A percentile compares a stretch with the other conserved stretches of the same genome.
Evolutionary conservation across 768 basidiomycete genomes (phyloP).

Genomic region (Mycena rebaudengoi): DNA sequence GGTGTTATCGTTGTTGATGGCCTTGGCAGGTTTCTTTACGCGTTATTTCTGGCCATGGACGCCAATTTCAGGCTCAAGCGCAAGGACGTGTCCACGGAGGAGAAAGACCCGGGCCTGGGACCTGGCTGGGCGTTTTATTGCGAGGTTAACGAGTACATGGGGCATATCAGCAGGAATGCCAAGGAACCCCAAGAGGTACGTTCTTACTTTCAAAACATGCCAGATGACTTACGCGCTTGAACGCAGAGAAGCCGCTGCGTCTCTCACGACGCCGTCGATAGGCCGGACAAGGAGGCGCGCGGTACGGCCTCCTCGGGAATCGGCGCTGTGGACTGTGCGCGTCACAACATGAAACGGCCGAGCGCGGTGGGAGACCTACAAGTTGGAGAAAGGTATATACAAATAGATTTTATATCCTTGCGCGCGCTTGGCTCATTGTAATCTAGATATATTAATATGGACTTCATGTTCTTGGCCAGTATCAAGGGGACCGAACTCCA

Average conservation of each 20-base stretch:
- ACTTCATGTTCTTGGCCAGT: slow-evolving; percentile 35
- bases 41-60: slow-evolving; percentile 27
- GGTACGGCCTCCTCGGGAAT: slow-evolving; percentile 27
- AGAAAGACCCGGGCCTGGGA: slow-evolving; percentile 35
- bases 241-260: slow-evolving; percentile 11
- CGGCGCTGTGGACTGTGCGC: slow-evolving; percentile 26
- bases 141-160: slow-evolving; percentile 27
- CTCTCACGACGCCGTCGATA: not conserved
- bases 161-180: not conserved
- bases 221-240: not conserved
- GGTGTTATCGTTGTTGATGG: not conserved
- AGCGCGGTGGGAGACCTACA: slow-evolving; percentile 31
- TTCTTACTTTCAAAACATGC: no score
- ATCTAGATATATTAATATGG: slow-evolving; percentile 24
- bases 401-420: no score
- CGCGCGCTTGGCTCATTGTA: no score
- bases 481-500: slow-evolving; percentile 6
- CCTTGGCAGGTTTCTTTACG: slow-evolving; percentile 19
- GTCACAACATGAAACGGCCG: slow-evolving; percentile 21
- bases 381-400: slow-evolving; percentile 26
- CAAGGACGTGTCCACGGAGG: slow-evolving; percentile 32
- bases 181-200: not conserved
- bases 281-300: slow-evolving; percentile 4
- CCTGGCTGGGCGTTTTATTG: slow-evolving; percentile 41
- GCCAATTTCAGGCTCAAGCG: slow-evolving; percentile 34